phyloP scores from a whole-genome alignment of 371 early-diverging fungal species.

The Chytridium lagenaria region DNA sequence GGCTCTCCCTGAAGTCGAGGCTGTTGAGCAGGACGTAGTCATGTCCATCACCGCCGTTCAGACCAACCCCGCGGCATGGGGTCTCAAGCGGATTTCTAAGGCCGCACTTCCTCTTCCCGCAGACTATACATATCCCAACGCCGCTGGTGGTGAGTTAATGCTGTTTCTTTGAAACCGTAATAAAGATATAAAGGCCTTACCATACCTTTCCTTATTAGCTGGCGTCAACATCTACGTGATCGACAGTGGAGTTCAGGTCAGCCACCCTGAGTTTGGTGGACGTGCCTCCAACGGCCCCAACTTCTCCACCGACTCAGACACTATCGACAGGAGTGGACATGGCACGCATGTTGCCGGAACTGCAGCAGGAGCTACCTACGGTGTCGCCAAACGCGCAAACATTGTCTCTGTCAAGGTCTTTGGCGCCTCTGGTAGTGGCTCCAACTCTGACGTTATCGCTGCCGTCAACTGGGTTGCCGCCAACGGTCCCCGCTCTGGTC shows the following conservation, averaged over 20 bases:
- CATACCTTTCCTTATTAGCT: too few species aligned
- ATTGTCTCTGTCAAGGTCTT: slow-evolving; percentile 80
- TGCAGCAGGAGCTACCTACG: slow-evolving; percentile 71
- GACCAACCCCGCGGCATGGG: too few species aligned
- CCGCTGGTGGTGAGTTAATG: slow-evolving; percentile 57
- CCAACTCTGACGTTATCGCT: too few species aligned
- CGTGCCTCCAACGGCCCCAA: too few species aligned
- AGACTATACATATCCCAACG: neutral
- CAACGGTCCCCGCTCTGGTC: too few species aligned
- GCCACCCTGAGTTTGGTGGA: neutral
- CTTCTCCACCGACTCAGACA: too few species aligned
- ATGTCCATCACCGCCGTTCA: slow-evolving; percentile 20
- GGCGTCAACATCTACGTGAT: too few species aligned
- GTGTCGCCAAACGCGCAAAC: slow-evolving; percentile 79
- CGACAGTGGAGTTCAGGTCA: neutral
- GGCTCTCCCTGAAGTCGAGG: slow-evolving; percentile 23
- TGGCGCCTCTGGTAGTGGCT: slow-evolving; percentile 38
- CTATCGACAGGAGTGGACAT: slow-evolving; percentile 28
- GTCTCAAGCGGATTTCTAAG: too few species aligned
- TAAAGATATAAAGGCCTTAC: too few species aligned
- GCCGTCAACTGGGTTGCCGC: slow-evolving; percentile 22
- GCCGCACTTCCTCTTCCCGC: too few species aligned
- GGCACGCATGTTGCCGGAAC: slow-evolving; percentile 72
- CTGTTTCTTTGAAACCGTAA: slow-evolving; percentile 56
- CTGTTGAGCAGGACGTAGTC: slow-evolving; percentile 33